Evolutionary conservation across 768 basidiomycete species (phyloP).

Genomic region (Lentinula sp.): DNA sequence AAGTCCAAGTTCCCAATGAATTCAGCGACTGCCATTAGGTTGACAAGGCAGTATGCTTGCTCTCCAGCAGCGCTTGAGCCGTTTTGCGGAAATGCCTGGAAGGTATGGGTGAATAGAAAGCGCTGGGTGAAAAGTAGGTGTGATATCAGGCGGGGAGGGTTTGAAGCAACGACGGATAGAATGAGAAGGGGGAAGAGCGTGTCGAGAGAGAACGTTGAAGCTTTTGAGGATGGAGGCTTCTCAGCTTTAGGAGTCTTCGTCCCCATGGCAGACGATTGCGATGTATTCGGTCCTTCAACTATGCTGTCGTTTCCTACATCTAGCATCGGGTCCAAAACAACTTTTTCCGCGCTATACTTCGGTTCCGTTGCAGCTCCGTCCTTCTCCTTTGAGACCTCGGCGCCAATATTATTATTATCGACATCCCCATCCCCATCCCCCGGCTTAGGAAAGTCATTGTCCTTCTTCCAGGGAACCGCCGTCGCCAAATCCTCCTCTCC

Average conservation of each 20-base stretch:
- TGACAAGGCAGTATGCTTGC: slow-evolving; percentile 89
- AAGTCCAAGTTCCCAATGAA: slow-evolving; percentile 95
- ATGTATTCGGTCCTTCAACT: not conserved
- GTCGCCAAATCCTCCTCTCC: slow-evolving; percentile 41
- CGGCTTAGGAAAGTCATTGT: not conserved
- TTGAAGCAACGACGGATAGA: slow-evolving; percentile 88
- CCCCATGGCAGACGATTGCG: not conserved
- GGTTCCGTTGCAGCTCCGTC: not conserved
- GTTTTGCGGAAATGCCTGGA: slow-evolving; percentile 14
- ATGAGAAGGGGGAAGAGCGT: slow-evolving; percentile 91
- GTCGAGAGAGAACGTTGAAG: slow-evolving; percentile 40
- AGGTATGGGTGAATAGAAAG: slow-evolving; percentile 22
- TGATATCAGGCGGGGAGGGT: slow-evolving; percentile 77
- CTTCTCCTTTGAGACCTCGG: not conserved
- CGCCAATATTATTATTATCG: not conserved
- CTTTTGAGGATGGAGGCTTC: slow-evolving; percentile 12
- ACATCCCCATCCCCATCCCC: too few species aligned
- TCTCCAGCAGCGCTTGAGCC: slow-evolving; percentile 66
- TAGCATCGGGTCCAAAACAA: not conserved
- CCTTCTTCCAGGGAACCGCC: slow-evolving; percentile 11
- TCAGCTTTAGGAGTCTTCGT: not conserved
- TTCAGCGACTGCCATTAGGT: slow-evolving; percentile 91
- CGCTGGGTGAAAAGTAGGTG: slow-evolving; percentile 61
- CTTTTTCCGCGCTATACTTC: not conserved
- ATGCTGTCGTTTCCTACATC: too few species aligned